phyloP scores from a whole-genome alignment of 495 filamentous ascomycete genomes.

The Aspergillus heteromorphus region DNA sequence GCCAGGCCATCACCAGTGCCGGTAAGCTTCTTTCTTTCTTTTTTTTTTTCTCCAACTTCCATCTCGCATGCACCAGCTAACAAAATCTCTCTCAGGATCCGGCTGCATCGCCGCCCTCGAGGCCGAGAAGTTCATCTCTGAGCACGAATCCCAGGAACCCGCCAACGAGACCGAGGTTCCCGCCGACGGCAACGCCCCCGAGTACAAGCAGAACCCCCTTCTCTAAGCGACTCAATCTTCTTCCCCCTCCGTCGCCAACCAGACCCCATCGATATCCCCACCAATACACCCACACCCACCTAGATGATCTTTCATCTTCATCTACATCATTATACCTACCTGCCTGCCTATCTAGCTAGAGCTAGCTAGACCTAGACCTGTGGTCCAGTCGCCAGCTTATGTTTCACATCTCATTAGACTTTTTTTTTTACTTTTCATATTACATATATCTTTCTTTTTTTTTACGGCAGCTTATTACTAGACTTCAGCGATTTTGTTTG shows the following conservation, averaged over 20 bases:
- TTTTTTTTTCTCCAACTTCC: no score
- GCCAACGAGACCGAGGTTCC: neutral
- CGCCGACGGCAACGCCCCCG: constrained; percentile 34
- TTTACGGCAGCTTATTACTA: neutral
- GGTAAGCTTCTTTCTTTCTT: no score
- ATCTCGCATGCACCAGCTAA: constrained; percentile 9
- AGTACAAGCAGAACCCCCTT: constrained; percentile 59
- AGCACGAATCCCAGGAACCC: constrained; percentile 56
- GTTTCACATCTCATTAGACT: neutral
- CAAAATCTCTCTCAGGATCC: constrained; percentile 53
- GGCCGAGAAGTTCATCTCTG: constrained; percentile 84
- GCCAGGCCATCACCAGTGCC: constrained; percentile 96
- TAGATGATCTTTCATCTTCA: neutral
- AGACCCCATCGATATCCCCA: no score
- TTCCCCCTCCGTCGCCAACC: neutral
- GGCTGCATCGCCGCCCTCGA: constrained; percentile 94
- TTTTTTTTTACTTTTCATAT: constrained; percentile 10
- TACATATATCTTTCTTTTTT: no score
- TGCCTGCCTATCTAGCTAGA: neutral
- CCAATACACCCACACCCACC: no score
- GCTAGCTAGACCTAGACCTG: constrained; percentile 8
- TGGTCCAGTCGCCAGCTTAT: constrained; percentile 12
- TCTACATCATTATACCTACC: neutral
- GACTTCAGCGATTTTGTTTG: constrained; percentile 4
- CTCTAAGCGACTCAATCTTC: constrained; percentile 39